These are phyloP conservation scores for Escallonia herrerae DNA, from an alignment of 129 eudicot genomes.

Conservation along the genomic window DNA sequence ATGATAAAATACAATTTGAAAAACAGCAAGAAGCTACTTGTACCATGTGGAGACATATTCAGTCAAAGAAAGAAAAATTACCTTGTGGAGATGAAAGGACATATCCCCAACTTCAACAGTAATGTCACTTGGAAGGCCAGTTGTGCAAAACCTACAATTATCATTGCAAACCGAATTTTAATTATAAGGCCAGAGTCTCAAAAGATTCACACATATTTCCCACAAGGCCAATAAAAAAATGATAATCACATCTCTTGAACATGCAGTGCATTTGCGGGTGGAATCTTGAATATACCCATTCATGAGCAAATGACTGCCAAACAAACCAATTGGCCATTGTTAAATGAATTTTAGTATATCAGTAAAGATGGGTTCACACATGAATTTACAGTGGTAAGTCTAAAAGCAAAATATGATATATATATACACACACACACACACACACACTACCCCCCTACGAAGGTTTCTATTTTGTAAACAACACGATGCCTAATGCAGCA, in stretches of 20 bases:
- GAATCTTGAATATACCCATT: no score
- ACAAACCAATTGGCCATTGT: no score
- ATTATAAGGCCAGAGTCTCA: conserved; percentile 7
- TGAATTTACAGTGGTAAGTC: neutral
- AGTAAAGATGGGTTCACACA: neutral
- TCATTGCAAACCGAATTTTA: neutral
- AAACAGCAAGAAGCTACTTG: neutral
- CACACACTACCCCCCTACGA: no score
- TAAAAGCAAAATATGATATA: neutral
- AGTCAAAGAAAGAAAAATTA: conserved; percentile 14
- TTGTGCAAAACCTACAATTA: conserved; percentile 75
- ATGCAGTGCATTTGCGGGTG: neutral
- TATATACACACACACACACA: no score
- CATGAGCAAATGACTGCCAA: no score
- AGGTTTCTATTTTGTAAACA: no score
- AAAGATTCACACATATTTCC: neutral
- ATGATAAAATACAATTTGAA: neutral
- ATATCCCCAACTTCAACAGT: conserved; percentile 82
- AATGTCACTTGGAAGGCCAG: conserved; percentile 90
- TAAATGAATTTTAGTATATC: neutral
- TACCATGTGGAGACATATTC: neutral
- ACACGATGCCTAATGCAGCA: no score
- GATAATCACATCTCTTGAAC: neutral
- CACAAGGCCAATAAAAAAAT: neutral
- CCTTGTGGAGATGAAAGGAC: conserved; percentile 97